A percentile compares a stretch with the other conserved stretches of the same genome.
These are phyloP conservation scores for Cyclotella choctawhatcheeana DNA, from an alignment of 108 stramenopile species.

Conservation along the genomic window DNA sequence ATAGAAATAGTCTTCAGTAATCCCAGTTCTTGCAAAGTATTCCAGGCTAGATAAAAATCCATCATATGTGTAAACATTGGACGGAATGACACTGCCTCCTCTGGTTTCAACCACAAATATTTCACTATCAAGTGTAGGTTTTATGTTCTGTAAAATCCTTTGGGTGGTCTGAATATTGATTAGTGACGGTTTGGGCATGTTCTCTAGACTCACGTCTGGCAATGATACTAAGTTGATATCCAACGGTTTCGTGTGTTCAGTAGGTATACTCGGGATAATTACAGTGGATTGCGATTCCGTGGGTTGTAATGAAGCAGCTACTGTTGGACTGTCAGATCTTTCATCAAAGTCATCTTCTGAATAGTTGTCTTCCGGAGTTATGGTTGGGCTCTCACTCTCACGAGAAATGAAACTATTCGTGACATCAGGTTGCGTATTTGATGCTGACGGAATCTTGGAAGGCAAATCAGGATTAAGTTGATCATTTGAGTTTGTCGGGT, in stretches of 20 bases:
- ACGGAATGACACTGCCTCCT: slow-evolving; percentile 9
- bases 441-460: too few species aligned
- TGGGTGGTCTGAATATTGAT: slow-evolving; percentile 4
- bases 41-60: slow-evolving; percentile 16
- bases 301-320: not conserved
- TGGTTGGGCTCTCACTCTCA: too few species aligned
- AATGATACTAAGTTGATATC: not conserved
- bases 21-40: slow-evolving; percentile 11
- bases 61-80: slow-evolving; percentile 18
- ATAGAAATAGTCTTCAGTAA: slow-evolving; percentile 17
- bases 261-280: too few species aligned
- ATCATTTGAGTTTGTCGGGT: too few species aligned
- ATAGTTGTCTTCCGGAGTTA: too few species aligned
- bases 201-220: not conserved
- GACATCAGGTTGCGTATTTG: too few species aligned
- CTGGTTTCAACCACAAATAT: slow-evolving; percentile 22
- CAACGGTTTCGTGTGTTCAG: not conserved
- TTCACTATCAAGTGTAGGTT: slow-evolving; percentile 7
- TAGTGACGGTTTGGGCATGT: slow-evolving; percentile 4
- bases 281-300: not conserved
- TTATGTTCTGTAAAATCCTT: not conserved
- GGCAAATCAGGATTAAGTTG: too few species aligned
- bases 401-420: too few species aligned
- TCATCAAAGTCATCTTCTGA: too few species aligned
- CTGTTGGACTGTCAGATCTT: too few species aligned